These are phyloP conservation scores for Plasmodium gonderi DNA, from an alignment of 169 alveolate species.

Conservation along the genomic window DNA sequence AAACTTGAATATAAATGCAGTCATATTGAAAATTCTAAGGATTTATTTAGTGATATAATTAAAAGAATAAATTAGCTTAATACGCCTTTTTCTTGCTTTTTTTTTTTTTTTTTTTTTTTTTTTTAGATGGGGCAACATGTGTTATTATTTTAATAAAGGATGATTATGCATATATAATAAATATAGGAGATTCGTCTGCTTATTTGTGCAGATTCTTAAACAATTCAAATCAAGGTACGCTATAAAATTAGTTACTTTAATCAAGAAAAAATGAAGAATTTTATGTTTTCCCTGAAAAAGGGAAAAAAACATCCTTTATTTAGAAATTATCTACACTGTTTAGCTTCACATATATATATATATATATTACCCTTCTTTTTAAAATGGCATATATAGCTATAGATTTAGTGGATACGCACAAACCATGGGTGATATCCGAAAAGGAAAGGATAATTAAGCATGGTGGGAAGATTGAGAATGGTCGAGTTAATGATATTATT, in stretches of 20 bases:
- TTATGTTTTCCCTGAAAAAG: too few species aligned
- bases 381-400: slow-evolving; percentile 79
- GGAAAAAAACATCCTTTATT: too few species aligned
- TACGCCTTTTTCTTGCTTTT: too few species aligned
- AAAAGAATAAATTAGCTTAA: slow-evolving; percentile 39
- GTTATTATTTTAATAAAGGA: slow-evolving; percentile 79
- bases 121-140: slow-evolving; percentile 90
- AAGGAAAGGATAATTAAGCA: slow-evolving; percentile 92
- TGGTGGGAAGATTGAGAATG: slow-evolving; percentile 97
- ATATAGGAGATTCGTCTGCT: slow-evolving; percentile 90
- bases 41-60: not conserved
- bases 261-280: not conserved
- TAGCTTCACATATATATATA: not conserved
- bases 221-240: slow-evolving; percentile 33
- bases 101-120: not conserved
- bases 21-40: not conserved
- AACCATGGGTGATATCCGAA: slow-evolving; percentile 95
- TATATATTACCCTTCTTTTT: not conserved
- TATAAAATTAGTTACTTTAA: slow-evolving; percentile 6
- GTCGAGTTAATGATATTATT: slow-evolving; percentile 95
- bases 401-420: slow-evolving; percentile 95
- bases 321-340: not conserved
- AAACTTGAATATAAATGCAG: not conserved
- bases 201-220: slow-evolving; percentile 79
- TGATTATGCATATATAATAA: slow-evolving; percentile 79